phyloP scores from a whole-genome alignment of 208 protist genomes.

The Trypanosoma conorhini region DNA sequence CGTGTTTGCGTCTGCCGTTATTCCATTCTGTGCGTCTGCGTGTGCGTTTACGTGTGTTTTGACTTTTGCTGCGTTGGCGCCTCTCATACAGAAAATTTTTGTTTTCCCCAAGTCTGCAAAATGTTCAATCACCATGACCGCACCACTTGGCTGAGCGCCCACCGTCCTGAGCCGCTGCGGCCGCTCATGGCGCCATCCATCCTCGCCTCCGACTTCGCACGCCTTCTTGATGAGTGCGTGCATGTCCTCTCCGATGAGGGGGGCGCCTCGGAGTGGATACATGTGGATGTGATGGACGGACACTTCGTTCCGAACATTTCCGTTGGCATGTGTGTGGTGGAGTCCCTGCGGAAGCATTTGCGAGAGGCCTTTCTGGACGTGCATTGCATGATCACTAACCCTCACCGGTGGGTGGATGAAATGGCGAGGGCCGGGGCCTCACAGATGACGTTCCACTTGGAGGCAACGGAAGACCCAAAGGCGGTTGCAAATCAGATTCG shows the following conservation, averaged over 20 bases:
- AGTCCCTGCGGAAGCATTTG: slow-evolving; percentile 84
- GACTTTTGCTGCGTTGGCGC: neutral
- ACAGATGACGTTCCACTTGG: slow-evolving; percentile 96
- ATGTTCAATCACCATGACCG: slow-evolving; percentile 61
- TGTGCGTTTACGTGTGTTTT: no score
- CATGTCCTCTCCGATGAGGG: slow-evolving; percentile 67
- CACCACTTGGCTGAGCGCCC: slow-evolving; percentile 58
- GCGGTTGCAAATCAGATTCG: slow-evolving; percentile 69
- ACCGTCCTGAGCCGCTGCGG: slow-evolving; percentile 38
- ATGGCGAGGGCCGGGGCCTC: slow-evolving; percentile 90
- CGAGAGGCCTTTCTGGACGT: slow-evolving; percentile 93
- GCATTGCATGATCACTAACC: slow-evolving; percentile 97
- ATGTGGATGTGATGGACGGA: slow-evolving; percentile 98
- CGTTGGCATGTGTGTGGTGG: slow-evolving; percentile 94
- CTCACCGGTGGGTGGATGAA: slow-evolving; percentile 85
- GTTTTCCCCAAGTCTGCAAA: neutral
- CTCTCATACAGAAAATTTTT: neutral
- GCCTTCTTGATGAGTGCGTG: slow-evolving; percentile 78
- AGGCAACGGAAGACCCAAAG: slow-evolving; percentile 74
- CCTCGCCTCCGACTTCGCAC: slow-evolving; percentile 88
- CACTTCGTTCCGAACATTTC: slow-evolving; percentile 99
- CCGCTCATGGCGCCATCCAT: slow-evolving; percentile 92
- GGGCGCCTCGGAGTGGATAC: slow-evolving; percentile 94
- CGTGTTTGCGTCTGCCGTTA: neutral
- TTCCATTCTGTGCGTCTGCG: neutral